Percentiles rank a stretch among this genome's conserved stretches.
These are phyloP conservation scores for Pyrrhoderma noxium DNA, from an alignment of 1,284 basidiomycete species.

Conservation along the genomic window DNA sequence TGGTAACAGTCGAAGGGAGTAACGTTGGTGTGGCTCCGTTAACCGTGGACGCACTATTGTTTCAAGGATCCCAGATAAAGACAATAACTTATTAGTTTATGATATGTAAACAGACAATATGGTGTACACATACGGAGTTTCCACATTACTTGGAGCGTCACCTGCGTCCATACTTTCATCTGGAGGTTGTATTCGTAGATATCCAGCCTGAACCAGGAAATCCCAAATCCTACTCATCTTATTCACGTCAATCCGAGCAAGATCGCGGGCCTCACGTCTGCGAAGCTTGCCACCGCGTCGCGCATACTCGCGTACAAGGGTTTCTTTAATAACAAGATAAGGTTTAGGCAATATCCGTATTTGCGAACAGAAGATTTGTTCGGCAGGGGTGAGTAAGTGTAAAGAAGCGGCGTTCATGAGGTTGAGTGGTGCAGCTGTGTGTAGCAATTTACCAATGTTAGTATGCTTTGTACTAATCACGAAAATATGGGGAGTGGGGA, in stretches of 20 bases:
- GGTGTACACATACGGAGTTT: constrained; percentile 12
- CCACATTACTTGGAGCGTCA: constrained; percentile 1
- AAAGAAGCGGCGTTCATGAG: constrained; percentile 81
- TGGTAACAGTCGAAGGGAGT: constrained; percentile 7
- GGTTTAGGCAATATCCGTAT: constrained; percentile 87
- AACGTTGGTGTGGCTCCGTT: constrained; percentile 11
- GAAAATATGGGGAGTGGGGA: constrained; percentile 6
- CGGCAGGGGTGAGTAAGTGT: constrained; percentile 79
- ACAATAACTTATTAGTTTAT: too few species aligned
- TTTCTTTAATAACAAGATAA: constrained; percentile 89
- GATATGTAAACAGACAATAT: too few species aligned
- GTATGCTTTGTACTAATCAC: constrained; percentile 4
- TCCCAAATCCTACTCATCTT: constrained; percentile 89
- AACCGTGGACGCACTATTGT: constrained; percentile 3
- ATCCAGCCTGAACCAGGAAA: constrained; percentile 74
- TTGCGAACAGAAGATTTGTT: constrained; percentile 82
- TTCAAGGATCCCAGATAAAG: too few species aligned
- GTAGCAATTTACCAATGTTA: neutral
- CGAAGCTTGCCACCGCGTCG: constrained; percentile 81
- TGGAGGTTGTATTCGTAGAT: constrained; percentile 62
- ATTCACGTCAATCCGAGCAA: constrained; percentile 89
- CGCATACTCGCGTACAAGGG: constrained; percentile 84
- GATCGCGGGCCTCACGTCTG: constrained; percentile 77
- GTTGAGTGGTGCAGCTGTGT: constrained; percentile 68
- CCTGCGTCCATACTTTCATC: constrained; percentile 7